Base-by-base conservation (phyloP, 2,329 filamentous ascomycete genomes). In the Pestalotiopsis sp. region DNA sequence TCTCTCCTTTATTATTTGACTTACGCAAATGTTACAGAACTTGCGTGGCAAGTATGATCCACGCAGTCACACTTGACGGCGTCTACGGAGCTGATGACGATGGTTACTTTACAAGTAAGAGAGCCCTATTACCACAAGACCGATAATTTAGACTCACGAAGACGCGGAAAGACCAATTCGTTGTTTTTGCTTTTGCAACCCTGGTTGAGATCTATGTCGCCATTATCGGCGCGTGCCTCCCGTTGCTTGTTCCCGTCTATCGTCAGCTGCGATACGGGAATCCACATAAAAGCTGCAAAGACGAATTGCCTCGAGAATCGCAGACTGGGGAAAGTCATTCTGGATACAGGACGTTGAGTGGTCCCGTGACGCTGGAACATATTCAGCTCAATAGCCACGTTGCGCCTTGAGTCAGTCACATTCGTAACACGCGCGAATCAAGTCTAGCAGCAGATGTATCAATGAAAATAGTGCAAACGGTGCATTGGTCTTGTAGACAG, bases 181-280 rank as follows among this genome's bases (percentile, higher is more conserved):
- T 59, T 1, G 57, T n/a, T 4, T 25, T 65, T 5, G 52, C 57
- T 9, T 25, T 66, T 4, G 65, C 69, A 9, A 70, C 69, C 2
- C 56, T 69, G 2, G 52, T 70, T 23, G 72, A 74, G 52, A 66
- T 72, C 27, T 73, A 73, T 49, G 66, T 69, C 5, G 69, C 67
- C 12, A 68, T 74, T 56, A 72, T 72, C 2, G 70, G 72, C 31
- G 69, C 71, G 12, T 72, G 72, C 63, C 64, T 72, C 3, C 71
- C 69, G 1, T 61, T 65, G 14, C 36, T 73, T 20, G 45, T 69
- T 6, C 72, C 73, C 6, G 68, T 71, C n/a, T 74, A 72, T 57
- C 70, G 70, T 23, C 69, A 66, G 23, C 39, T 73, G n/a, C 69
- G 69, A 13, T 69, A 72, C 39, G 64, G 66, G 11, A 39, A 67